Percentiles rank a stretch among this genome's conserved stretches.
Conservation (phyloP, 2,329 filamentous ascomycete species). For the Diplodia seriata region DNA sequence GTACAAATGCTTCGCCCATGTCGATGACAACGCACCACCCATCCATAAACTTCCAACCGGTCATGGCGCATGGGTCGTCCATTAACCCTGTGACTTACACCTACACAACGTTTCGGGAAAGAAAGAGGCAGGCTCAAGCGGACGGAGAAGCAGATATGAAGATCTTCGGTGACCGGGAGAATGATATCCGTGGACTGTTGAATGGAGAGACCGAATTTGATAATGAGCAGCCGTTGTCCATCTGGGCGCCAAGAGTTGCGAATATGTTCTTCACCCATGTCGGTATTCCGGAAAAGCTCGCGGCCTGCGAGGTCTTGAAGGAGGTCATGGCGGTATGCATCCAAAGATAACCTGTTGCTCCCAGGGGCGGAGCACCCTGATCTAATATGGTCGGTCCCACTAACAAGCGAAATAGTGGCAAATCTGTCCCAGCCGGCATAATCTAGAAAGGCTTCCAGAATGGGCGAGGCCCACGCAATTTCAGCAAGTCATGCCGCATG, state of each 20-base stretch:
- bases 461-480: constrained; percentile 29
- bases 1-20: constrained; percentile 7
- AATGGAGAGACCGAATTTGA: constrained; percentile 25
- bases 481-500: constrained; percentile 32
- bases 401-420: constrained; percentile 30
- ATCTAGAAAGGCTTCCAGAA: constrained; percentile 29
- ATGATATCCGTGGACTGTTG: constrained; percentile 22
- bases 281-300: constrained; percentile 27
- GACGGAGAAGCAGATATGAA: constrained; percentile 23
- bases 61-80: constrained; percentile 12
- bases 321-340: constrained; percentile 24
- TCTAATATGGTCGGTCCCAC: not conserved
- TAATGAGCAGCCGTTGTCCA: constrained; percentile 25
- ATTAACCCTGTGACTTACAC: constrained; percentile 30
- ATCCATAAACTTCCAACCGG: constrained; percentile 11
- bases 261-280: constrained; percentile 26
- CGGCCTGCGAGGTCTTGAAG: constrained; percentile 23
- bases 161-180: constrained; percentile 22
- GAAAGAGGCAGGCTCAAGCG: constrained; percentile 21
- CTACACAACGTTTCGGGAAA: constrained; percentile 26
- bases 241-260: constrained; percentile 24
- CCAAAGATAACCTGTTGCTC: not conserved
- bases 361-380: not conserved
- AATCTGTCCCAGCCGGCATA: constrained; percentile 31
- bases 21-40: constrained; percentile 19